Conservation (phyloP, 305 asterid genomes). For the Solanum aculeatissimum region DNA sequence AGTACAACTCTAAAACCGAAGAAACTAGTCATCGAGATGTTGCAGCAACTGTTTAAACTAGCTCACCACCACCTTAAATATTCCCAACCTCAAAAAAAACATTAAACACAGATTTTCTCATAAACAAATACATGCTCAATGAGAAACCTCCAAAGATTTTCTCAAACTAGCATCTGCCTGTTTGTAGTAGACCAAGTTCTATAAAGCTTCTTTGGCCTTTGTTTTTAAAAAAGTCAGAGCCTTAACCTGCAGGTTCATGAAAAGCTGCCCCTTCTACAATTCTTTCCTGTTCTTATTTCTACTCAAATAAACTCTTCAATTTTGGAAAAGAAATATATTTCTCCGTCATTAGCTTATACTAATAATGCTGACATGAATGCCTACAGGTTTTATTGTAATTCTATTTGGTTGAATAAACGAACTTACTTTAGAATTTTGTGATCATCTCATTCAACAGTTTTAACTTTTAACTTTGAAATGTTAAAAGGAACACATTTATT, state of each 20-base stretch:
- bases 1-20: neutral
- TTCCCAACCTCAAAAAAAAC: neutral
- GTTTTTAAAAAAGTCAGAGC: neutral
- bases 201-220: neutral
- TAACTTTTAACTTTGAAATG: neutral
- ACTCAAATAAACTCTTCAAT: neutral
- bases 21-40: neutral
- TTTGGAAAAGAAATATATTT: neutral
- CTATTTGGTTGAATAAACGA: neutral
- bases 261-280: neutral
- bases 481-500: neutral
- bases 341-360: neutral
- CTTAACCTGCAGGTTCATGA: neutral
- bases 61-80: neutral
- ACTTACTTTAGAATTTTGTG: neutral
- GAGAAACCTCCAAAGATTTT: neutral
- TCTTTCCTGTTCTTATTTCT: neutral
- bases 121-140: neutral
- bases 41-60: neutral
- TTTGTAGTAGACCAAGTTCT: neutral
- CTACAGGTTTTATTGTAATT: neutral
- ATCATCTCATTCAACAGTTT: neutral
- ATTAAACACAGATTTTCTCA: neutral
- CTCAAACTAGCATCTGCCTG: neutral
- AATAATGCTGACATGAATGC: neutral